These are phyloP conservation scores for Curvularia eragrostidis DNA, from an alignment of 2,329 filamentous ascomycete genomes.

Conservation along the genomic window DNA sequence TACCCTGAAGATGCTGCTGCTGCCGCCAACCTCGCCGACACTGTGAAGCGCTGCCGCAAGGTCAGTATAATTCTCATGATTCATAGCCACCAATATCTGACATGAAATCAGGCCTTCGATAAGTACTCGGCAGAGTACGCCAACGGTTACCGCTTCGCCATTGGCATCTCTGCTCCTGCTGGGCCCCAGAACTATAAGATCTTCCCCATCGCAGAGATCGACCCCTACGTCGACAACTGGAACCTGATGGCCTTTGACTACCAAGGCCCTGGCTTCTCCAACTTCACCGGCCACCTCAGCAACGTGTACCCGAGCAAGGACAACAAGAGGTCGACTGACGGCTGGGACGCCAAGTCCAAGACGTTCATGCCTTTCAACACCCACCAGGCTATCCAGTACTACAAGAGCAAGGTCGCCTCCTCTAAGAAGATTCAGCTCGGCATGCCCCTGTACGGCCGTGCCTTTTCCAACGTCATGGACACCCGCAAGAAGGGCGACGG, in stretches of 20 bases:
- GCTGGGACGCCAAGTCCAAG: constrained; percentile 14
- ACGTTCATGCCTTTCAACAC: constrained; percentile 33
- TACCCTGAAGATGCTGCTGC: constrained; percentile 51
- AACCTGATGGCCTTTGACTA: constrained; percentile 69
- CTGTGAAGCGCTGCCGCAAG: constrained; percentile 45
- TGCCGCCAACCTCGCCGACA: constrained; percentile 47
- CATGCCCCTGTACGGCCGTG: constrained; percentile 41
- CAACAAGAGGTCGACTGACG: constrained; percentile 31
- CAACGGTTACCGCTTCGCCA: constrained; percentile 50
- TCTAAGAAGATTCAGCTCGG: constrained; percentile 37
- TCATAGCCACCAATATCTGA: neutral
- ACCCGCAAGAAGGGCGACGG: constrained; percentile 60
- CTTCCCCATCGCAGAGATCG: constrained; percentile 51
- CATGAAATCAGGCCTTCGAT: constrained; percentile 42
- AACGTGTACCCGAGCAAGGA: constrained; percentile 34
- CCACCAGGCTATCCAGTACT: constrained; percentile 34
- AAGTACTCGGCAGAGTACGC: constrained; percentile 48
- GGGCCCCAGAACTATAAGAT: constrained; percentile 50
- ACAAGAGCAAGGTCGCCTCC: constrained; percentile 27
- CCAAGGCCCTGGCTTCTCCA: constrained; percentile 77
- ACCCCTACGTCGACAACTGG: constrained; percentile 55
- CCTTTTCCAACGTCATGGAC: constrained; percentile 35
- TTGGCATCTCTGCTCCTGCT: constrained; percentile 55
- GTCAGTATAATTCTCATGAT: constrained; percentile 31
- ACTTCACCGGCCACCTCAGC: constrained; percentile 60